Conservation (phyloP, 306 rosid genomes). For the Quercus cerris region DNA sequence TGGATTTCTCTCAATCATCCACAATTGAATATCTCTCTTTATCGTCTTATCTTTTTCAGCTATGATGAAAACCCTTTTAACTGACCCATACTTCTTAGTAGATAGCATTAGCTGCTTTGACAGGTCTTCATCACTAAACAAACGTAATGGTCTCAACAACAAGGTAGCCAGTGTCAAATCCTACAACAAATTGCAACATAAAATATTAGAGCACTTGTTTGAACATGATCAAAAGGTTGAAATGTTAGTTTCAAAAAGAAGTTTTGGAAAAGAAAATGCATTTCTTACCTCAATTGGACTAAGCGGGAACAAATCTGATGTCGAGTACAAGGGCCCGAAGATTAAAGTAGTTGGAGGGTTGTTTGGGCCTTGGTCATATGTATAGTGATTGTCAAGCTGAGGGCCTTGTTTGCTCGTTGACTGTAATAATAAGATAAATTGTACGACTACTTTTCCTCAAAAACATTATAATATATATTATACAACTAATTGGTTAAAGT, state of each 20-base stretch:
- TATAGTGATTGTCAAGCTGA: constrained; percentile 6
- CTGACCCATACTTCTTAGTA: constrained; percentile 26
- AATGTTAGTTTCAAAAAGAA: no score
- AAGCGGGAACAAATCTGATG: constrained; percentile 10
- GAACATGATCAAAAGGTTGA: background rate
- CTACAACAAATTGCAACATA: constrained; percentile 3
- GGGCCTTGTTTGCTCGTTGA: background rate
- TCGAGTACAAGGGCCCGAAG: constrained; percentile 22
- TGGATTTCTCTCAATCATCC: constrained; percentile 34
- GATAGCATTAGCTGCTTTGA: constrained; percentile 14
- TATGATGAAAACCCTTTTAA: constrained; percentile 29
- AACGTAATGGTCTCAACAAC: constrained; percentile 34
- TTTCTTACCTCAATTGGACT: constrained; percentile 22
- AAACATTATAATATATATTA: no score
- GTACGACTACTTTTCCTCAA: no score
- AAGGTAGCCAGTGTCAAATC: constrained; percentile 24
- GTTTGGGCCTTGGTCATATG: constrained; percentile 25
- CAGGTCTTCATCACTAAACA: constrained; percentile 26
- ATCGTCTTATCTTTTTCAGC: constrained; percentile 13
- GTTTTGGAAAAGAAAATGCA: background rate
- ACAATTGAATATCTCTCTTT: constrained; percentile 7
- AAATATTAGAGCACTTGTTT: background rate
- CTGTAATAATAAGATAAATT: background rate
- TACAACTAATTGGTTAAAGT: no score
- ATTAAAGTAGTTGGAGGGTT: constrained; percentile 31